A percentile compares a stretch with the other conserved stretches of the same genome.
Conservation (phyloP, 2,329 filamentous ascomycete genomes). For the Podosphaera xanthii region DNA sequence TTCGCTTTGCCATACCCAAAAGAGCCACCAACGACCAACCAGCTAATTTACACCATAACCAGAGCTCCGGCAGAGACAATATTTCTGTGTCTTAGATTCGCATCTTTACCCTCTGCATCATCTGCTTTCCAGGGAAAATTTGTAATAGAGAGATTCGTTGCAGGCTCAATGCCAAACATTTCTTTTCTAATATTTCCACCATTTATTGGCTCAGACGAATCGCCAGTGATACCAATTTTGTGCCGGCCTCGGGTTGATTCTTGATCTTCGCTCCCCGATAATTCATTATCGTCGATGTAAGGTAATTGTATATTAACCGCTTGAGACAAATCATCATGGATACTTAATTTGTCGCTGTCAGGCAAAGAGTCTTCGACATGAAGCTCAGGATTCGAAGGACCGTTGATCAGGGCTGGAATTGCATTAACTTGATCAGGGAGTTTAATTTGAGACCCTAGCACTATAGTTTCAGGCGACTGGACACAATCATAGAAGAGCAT, state of each 20-base stretch:
- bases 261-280: too few relatives aligned
- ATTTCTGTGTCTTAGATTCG: neutral
- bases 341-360: neutral
- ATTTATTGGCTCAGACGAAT: neutral
- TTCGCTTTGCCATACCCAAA: too few relatives aligned
- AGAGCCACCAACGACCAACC: too few relatives aligned
- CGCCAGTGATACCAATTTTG: neutral
- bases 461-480: conserved; percentile 19
- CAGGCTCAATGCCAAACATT: neutral
- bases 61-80: neutral
- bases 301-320: neutral
- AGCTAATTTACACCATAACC: neutral
- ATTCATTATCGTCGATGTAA: neutral
- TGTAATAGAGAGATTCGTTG: neutral
- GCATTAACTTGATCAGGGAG: neutral
- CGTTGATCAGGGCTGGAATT: neutral
- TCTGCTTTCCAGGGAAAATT: neutral
- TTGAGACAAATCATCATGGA: neutral
- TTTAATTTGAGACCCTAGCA: neutral
- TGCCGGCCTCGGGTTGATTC: too few relatives aligned
- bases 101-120: neutral
- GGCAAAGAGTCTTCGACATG: neutral
- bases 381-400: neutral
- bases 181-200: neutral
- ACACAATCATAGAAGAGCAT: conserved; percentile 91